Evolutionary conservation across 169 alveolate species (phyloP).

Genomic region (Amoebophrya sp.): DNA sequence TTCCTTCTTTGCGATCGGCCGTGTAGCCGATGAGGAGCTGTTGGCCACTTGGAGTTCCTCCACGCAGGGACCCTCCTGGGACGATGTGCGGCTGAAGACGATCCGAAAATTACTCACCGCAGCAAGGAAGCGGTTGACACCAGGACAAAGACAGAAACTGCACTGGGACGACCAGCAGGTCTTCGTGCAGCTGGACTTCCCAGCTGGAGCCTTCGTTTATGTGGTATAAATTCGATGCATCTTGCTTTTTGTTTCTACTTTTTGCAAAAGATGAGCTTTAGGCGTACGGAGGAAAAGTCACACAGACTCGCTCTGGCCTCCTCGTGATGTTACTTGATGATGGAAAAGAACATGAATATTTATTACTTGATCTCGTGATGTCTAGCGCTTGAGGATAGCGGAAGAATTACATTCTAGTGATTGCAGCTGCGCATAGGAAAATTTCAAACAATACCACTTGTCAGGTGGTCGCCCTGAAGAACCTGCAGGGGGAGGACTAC

Average conservation of each 20-base stretch:
- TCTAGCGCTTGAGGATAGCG: too few relatives aligned
- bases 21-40: neutral
- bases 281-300: too few relatives aligned
- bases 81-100: neutral
- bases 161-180: neutral
- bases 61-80: neutral
- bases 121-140: neutral
- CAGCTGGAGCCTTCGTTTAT: neutral
- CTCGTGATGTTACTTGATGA: too few relatives aligned
- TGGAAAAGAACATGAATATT: too few relatives aligned
- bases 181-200: constrained; percentile 4
- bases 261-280: too few relatives aligned
- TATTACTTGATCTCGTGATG: too few relatives aligned
- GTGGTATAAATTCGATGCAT: neutral
- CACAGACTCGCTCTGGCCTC: too few relatives aligned
- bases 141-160: neutral
- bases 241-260: too few relatives aligned
- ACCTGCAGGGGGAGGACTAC: neutral
- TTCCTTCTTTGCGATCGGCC: neutral
- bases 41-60: neutral
- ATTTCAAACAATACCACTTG: too few relatives aligned
- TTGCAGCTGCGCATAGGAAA: too few relatives aligned
- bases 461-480: neutral
- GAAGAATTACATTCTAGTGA: too few relatives aligned
- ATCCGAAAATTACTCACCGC: neutral